Conservation (phyloP, 2,329 filamentous ascomycete genomes). For the Zasmidium citrigriseum region DNA sequence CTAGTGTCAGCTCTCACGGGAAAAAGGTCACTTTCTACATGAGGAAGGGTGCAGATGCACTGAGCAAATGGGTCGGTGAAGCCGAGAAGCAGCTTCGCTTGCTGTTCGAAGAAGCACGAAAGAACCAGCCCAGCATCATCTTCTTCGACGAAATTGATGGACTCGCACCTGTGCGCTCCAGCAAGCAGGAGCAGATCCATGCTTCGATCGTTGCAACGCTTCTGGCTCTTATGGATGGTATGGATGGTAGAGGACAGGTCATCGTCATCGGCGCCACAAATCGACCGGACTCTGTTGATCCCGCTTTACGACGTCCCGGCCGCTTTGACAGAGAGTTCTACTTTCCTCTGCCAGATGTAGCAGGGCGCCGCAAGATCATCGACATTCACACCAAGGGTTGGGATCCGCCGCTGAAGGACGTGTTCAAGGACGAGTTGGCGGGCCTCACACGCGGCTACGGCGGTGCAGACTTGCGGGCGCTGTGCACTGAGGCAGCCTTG, state of each 20-base stretch:
- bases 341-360: slow-evolving; percentile 84
- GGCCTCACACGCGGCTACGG: slow-evolving; percentile 94
- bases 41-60: slow-evolving; percentile 95
- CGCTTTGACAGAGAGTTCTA: slow-evolving; percentile 98
- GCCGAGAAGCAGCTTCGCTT: slow-evolving; percentile 92
- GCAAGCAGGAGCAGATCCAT: slow-evolving; percentile 98
- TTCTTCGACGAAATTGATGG: slow-evolving; percentile 99
- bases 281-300: slow-evolving; percentile 92
- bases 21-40: slow-evolving; percentile 99
- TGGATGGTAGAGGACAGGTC: slow-evolving; percentile 97
- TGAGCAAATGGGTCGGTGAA: slow-evolving; percentile 99
- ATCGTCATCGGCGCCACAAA: slow-evolving; percentile 99
- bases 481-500: slow-evolving; percentile 93
- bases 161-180: slow-evolving; percentile 90
- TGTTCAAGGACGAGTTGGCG: slow-evolving; percentile 81
- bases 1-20: slow-evolving; percentile 83
- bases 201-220: slow-evolving; percentile 94
- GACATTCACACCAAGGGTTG: slow-evolving; percentile 95
- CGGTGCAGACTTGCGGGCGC: slow-evolving; percentile 87
- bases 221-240: slow-evolving; percentile 94
- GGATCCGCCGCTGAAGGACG: slow-evolving; percentile 71
- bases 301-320: slow-evolving; percentile 88
- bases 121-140: slow-evolving; percentile 97
- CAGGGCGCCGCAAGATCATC: slow-evolving; percentile 80
- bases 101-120: slow-evolving; percentile 92